phyloP scores from a whole-genome alignment of 768 basidiomycete genomes.

The Auricularia heimuer region DNA sequence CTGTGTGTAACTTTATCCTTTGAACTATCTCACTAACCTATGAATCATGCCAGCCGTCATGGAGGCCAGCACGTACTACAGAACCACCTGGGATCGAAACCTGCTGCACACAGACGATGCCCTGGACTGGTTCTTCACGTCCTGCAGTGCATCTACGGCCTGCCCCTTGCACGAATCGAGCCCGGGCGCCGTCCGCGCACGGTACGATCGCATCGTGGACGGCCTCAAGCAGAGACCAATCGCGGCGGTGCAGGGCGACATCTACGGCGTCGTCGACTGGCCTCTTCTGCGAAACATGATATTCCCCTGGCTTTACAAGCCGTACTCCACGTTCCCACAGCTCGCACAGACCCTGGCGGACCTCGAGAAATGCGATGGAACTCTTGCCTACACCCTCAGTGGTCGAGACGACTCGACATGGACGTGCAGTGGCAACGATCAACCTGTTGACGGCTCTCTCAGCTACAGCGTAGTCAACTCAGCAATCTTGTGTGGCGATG shows the following conservation, averaged over 20 bases:
- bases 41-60: constrained; percentile 22
- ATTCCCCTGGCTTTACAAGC: constrained; percentile 27
- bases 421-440: not conserved
- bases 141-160: constrained; percentile 23
- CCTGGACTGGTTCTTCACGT: constrained; percentile 26
- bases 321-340: constrained; percentile 23
- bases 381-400: not conserved
- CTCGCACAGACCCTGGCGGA: constrained; percentile 29
- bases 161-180: constrained; percentile 33
- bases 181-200: constrained; percentile 23
- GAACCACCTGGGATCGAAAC: constrained; percentile 25
- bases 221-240: constrained; percentile 24
- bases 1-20: not conserved
- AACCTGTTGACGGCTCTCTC: not conserved
- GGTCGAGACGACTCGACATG: not conserved
- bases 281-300: constrained; percentile 19
- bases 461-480: not conserved
- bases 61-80: constrained; percentile 31
- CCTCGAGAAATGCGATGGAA: constrained; percentile 11
- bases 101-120: constrained; percentile 29
- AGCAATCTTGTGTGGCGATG: constrained; percentile 11
- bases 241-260: constrained; percentile 20
- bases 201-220: constrained; percentile 26
- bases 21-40: not conserved
- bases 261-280: constrained; percentile 32